Evolutionary conservation across 2,329 filamentous ascomycete genomes (phyloP), one percentile per base, ranked within the genome.

Genomic region (Ophiostoma angusticollis): DNA sequence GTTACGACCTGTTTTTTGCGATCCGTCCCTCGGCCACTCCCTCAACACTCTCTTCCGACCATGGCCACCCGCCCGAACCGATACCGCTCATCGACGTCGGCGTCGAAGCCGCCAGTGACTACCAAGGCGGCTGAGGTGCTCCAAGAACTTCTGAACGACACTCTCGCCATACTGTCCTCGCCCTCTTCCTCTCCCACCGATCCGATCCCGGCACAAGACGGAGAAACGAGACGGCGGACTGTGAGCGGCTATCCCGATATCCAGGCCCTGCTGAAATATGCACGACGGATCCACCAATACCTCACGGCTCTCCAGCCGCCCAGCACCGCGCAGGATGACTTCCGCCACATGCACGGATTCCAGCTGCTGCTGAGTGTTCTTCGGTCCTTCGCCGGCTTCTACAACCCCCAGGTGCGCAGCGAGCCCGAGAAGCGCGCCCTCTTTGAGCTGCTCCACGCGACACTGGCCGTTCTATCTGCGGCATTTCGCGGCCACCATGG

Each of bases 301-400:
- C 57, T 77, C 21, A 62, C 68, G 30, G 65, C 68, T 9, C 52
- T 59, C 21, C 52, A 62, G 28, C 57, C 66, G 13, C 63, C 67
- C 3, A 62, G 62, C 43, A 57, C 65, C 4, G 62, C 65, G 5
- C 84, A 86, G 61, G 84, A 93, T 61, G 78, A 84, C 49, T 94
- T 95, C 55, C 76, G 87, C 48, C 76, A 84, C 53, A 70, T 86
- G 19, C 68, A 72, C 41, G 87, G 87, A 51, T 94, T 93, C 57
- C 74, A 84, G 50, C 68, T 70, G 31, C 61, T 93, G 17, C 65
- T 94, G 38, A 66, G 74, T 30, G 69, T 83, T 19, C 62, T 93
- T 17, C 71, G 78, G 42, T 70, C 74, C 39, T 76, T 86, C 45
- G 79, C 81, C 1, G 80, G 81, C 46, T 82, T 80, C 52, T 91